Evolutionary conservation across 306 rosid species (phyloP).

Genomic region (Dryas drummondii): DNA sequence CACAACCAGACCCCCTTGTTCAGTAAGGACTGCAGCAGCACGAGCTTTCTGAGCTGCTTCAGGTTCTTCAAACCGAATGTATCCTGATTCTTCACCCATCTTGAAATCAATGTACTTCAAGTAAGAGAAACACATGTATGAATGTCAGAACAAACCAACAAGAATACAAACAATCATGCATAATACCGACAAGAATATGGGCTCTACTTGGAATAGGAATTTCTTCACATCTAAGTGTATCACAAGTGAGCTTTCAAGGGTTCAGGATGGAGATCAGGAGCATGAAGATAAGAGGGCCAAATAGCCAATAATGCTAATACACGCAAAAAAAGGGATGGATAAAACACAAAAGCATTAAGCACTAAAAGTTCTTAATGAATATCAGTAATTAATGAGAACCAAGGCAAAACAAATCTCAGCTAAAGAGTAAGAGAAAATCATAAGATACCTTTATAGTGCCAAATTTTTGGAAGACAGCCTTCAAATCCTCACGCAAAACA

Average conservation of each 20-base stretch:
- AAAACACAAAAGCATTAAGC: no score
- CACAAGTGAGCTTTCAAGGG: neutral
- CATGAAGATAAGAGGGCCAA: neutral
- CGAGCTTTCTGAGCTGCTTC: constrained; percentile 91
- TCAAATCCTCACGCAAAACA: constrained; percentile 86
- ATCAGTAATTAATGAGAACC: neutral
- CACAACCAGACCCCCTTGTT: constrained; percentile 66
- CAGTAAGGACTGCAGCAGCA: constrained; percentile 78
- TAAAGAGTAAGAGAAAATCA: constrained; percentile 2
- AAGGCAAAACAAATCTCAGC: neutral
- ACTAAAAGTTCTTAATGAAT: neutral
- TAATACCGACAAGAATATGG: neutral
- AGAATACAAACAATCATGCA: neutral
- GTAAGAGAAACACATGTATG: neutral
- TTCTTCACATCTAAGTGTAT: neutral
- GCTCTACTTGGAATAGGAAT: neutral
- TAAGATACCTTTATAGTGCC: constrained; percentile 72
- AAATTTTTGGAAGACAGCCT: constrained; percentile 59
- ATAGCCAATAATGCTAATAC: neutral
- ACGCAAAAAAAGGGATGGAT: neutral
- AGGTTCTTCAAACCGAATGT: constrained; percentile 71
- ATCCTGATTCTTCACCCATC: constrained; percentile 85
- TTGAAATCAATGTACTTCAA: constrained; percentile 74
- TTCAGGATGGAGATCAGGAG: no score
- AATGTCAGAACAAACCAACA: constrained; percentile 22